Percentiles rank a stretch among this genome's conserved stretches.
Conservation (phyloP, 345 rosid species). For the Mercurialis annua region DNA sequence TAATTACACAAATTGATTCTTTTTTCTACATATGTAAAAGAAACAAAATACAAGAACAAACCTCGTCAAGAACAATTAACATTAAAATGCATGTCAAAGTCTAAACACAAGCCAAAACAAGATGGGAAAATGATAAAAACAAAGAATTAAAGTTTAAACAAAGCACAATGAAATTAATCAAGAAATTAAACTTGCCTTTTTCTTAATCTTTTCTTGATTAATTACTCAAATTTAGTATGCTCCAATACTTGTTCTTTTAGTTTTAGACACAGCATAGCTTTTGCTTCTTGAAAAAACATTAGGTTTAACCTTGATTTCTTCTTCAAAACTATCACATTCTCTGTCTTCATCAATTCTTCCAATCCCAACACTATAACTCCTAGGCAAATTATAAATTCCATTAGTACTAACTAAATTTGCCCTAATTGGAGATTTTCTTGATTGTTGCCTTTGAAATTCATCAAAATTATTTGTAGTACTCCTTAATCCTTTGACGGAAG, state of each 20-base stretch:
- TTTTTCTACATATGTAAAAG: no score
- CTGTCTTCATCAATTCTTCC: slow-evolving; percentile 82
- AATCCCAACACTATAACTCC: slow-evolving; percentile 42
- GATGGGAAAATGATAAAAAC: background rate
- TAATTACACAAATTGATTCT: no score
- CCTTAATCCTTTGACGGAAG: slow-evolving; percentile 38
- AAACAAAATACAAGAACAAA: background rate
- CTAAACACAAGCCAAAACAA: background rate
- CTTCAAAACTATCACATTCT: slow-evolving; percentile 46
- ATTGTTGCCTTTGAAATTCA: background rate
- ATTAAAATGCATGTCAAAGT: background rate
- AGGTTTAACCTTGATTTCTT: slow-evolving; percentile 20
- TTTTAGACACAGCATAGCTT: slow-evolving; percentile 33
- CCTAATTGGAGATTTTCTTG: background rate
- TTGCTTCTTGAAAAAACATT: slow-evolving; percentile 39
- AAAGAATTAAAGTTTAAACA: no score
- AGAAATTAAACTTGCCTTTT: background rate
- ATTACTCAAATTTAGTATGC: background rate
- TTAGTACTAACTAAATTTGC: no score
- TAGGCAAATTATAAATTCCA: slow-evolving; percentile 21
- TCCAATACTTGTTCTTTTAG: slow-evolving; percentile 13
- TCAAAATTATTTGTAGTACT: slow-evolving; percentile 12
- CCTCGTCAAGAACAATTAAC: background rate
- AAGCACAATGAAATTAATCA: no score
- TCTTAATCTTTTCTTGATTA: background rate